Percentiles rank a stretch among this genome's conserved stretches.
Conservation (phyloP, 2,329 filamentous ascomycete species). For the Penicillium italicum region DNA sequence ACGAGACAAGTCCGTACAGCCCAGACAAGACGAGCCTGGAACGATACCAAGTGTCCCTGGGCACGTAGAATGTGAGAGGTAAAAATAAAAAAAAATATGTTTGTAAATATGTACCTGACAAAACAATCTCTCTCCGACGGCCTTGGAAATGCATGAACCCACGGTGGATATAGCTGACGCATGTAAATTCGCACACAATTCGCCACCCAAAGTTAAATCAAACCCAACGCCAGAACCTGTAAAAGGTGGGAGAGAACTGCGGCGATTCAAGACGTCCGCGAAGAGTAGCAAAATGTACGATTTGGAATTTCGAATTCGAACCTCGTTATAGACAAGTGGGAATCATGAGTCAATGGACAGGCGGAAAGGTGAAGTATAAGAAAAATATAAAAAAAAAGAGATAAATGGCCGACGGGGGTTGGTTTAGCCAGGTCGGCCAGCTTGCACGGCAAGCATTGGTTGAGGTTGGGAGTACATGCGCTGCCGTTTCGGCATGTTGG, state of each 20-base stretch:
- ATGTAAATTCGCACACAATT: constrained; percentile 9
- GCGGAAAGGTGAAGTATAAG: constrained; percentile 9
- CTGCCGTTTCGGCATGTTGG: constrained; percentile 56
- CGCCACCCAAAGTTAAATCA: constrained; percentile 13
- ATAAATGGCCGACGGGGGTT: background rate
- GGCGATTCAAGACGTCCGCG: constrained; percentile 14
- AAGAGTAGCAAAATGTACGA: constrained; percentile 22
- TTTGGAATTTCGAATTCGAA: constrained; percentile 9
- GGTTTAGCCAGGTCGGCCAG: constrained; percentile 38
- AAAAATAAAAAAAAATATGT: constrained; percentile 10
- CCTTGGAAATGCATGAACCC: constrained; percentile 5
- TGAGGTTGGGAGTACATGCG: constrained; percentile 53
- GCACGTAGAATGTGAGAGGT: constrained; percentile 1
- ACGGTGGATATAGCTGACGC: constrained; percentile 14
- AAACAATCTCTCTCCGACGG: constrained; percentile 9
- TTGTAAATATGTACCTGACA: constrained; percentile 22
- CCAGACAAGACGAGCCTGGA: background rate
- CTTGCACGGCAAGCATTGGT: constrained; percentile 50
- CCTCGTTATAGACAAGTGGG: constrained; percentile 28
- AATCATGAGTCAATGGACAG: constrained; percentile 26
- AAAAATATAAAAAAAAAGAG: background rate
- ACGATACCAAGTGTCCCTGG: background rate
- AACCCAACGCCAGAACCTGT: constrained; percentile 24
- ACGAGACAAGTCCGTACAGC: background rate
- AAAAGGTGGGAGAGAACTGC: constrained; percentile 9